These are phyloP conservation scores for Rhytidhysteron rufulum DNA, from an alignment of 2,329 filamentous ascomycete species.

Conservation along the genomic window DNA sequence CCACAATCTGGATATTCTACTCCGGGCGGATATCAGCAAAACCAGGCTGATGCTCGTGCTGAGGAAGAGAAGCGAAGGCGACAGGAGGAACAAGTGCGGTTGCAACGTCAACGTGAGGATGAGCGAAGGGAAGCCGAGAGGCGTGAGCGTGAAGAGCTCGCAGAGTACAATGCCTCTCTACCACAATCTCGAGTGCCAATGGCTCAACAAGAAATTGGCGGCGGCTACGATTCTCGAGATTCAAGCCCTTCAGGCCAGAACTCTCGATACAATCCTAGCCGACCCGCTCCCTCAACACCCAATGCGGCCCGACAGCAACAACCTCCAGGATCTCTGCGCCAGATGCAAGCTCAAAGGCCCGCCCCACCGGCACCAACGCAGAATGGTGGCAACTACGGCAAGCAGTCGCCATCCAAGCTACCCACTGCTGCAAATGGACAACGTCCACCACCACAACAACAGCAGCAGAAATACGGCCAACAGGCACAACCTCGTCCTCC, in stretches of 20 bases:
- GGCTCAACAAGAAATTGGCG: constrained; percentile 87
- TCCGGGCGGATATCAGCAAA: constrained; percentile 19
- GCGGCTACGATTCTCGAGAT: constrained; percentile 47
- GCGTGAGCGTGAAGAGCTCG: constrained; percentile 64
- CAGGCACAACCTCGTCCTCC: constrained; percentile 39
- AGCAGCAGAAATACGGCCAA: constrained; percentile 39
- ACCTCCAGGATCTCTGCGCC: constrained; percentile 48
- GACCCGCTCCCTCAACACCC: constrained; percentile 79
- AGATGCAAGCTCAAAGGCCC: constrained; percentile 67
- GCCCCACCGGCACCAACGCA: constrained; percentile 69
- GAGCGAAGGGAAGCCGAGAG: constrained; percentile 42
- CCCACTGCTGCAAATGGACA: constrained; percentile 20
- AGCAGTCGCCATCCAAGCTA: constrained; percentile 24
- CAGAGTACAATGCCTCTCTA: constrained; percentile 84
- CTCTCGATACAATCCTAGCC: constrained; percentile 78
- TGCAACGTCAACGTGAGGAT: constrained; percentile 36
- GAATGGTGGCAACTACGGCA: constrained; percentile 28
- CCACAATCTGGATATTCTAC: constrained; percentile 25
- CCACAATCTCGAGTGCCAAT: constrained; percentile 76
- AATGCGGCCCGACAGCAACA: constrained; percentile 49
- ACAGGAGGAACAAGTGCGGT: constrained; percentile 38
- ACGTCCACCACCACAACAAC: constrained; percentile 41
- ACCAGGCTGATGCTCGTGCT: constrained; percentile 24
- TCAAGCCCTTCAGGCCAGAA: constrained; percentile 45
- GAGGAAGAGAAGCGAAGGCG: constrained; percentile 38